A percentile compares a stretch with the other conserved stretches of the same genome.
Conservation (phyloP, 768 basidiomycete genomes). For the Mrakia gelida region DNA sequence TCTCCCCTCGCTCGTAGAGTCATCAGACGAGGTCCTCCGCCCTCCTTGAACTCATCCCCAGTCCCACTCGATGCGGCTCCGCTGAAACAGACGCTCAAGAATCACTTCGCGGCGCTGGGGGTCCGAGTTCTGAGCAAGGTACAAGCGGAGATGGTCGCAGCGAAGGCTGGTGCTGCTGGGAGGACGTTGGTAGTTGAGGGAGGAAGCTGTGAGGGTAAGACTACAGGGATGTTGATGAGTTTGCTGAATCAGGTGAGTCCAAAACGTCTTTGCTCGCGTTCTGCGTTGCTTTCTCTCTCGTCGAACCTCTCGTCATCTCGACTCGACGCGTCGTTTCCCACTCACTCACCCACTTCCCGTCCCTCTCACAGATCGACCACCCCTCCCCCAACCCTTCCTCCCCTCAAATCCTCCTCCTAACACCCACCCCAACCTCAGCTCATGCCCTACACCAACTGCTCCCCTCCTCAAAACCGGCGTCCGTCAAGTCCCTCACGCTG, state of each 20-base stretch:
- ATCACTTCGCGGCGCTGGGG: neutral
- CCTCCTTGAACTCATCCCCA: neutral
- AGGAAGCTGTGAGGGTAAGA: neutral
- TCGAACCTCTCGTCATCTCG: neutral
- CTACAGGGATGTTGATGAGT: neutral
- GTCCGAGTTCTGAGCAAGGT: neutral
- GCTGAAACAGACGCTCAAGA: neutral
- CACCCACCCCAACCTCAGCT: neutral
- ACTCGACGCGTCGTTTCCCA: neutral
- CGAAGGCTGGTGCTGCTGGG: neutral
- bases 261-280: neutral
- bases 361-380: neutral
- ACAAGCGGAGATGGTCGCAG: neutral
- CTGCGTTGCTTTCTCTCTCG: neutral
- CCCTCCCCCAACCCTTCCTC: slow-evolving; percentile 1
- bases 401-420: slow-evolving; percentile 5
- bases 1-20: neutral
- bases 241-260: slow-evolving; percentile 2
- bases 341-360: neutral
- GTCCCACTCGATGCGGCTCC: neutral
- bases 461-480: neutral
- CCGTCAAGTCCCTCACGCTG: neutral
- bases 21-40: neutral
- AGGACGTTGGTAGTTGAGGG: neutral
- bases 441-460: neutral